Percentiles rank a stretch among this genome's conserved stretches.
Evolutionary conservation across 2,329 filamentous ascomycete genomes (phyloP).

Genomic region (Botrytis hyacinthi): DNA sequence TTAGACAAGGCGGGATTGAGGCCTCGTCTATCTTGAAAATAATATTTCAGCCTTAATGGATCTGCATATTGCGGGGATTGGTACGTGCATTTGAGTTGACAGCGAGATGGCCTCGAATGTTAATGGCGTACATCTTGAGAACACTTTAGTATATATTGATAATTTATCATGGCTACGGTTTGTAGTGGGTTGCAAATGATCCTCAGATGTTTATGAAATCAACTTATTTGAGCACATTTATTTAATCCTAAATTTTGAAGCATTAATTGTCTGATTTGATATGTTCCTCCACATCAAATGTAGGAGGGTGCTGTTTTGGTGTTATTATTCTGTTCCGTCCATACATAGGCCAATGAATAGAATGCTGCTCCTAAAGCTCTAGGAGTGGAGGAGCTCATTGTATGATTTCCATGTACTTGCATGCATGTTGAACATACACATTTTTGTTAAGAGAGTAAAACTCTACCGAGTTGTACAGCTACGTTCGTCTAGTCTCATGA

Average conservation of each 20-base stretch:
- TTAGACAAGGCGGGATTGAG: conserved; percentile 23
- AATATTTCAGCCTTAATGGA: conserved; percentile 21
- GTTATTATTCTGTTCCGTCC: not conserved
- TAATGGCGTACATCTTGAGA: not conserved
- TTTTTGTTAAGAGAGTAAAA: not conserved
- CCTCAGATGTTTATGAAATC: not conserved
- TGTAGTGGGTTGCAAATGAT: not conserved
- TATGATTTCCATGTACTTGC: not conserved
- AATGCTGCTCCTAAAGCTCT: not conserved
- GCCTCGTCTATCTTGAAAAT: conserved; percentile 20
- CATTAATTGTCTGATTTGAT: not conserved
- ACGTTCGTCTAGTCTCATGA: not conserved
- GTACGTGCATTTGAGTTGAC: not conserved
- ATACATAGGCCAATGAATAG: not conserved
- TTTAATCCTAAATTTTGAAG: not conserved
- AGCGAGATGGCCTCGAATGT: not conserved
- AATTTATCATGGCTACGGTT: not conserved
- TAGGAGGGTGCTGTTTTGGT: not conserved
- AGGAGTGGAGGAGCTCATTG: not conserved
- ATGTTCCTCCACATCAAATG: not conserved
- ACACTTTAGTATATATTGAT: not conserved
- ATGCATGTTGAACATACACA: not conserved
- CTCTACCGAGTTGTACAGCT: not conserved
- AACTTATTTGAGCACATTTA: not conserved
- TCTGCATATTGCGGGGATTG: conserved; percentile 6